Evolutionary conservation across 352 stramenopile species (phyloP).

Genomic region (Phytopythium ostracodes): DNA sequence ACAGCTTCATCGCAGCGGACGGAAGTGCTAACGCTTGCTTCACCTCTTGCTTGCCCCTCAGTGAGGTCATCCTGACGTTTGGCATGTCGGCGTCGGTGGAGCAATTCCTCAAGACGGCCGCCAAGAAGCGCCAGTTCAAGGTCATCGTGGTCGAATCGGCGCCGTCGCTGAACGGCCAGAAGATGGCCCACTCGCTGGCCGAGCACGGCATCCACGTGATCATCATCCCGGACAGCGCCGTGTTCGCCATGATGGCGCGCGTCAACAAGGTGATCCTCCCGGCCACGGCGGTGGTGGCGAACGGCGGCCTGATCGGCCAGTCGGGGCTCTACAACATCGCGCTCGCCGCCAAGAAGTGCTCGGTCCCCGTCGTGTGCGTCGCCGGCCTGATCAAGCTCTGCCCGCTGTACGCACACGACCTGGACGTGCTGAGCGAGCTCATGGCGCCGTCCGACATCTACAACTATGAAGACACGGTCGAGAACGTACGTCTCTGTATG

Average conservation of each 20-base stretch:
- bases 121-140: slow-evolving; percentile 94
- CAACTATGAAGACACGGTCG: slow-evolving; percentile 88
- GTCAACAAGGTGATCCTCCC: slow-evolving; percentile 98
- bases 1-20: no score
- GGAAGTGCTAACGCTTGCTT: no score
- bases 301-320: slow-evolving; percentile 95
- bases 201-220: slow-evolving; percentile 92
- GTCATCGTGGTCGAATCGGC: slow-evolving; percentile 94
- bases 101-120: slow-evolving; percentile 85
- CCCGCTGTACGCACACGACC: slow-evolving; percentile 97
- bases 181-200: slow-evolving; percentile 85
- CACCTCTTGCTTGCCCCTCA: slow-evolving; percentile 9
- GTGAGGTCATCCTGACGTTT: slow-evolving; percentile 96
- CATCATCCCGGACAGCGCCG: slow-evolving; percentile 95
- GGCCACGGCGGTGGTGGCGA: slow-evolving; percentile 95
- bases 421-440: slow-evolving; percentile 94
- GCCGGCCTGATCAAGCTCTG: slow-evolving; percentile 98
- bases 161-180: slow-evolving; percentile 90
- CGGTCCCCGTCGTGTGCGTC: slow-evolving; percentile 96
- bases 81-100: slow-evolving; percentile 90
- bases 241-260: slow-evolving; percentile 97
- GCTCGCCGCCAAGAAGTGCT: slow-evolving; percentile 95
- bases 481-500: slow-evolving; percentile 58
- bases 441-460: slow-evolving; percentile 83
- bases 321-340: slow-evolving; percentile 95